Percentiles rank a stretch among this genome's conserved stretches.
These are phyloP conservation scores for Scytalidium lignicola DNA, from an alignment of 2,329 filamentous ascomycete species.

Conservation along the genomic window DNA sequence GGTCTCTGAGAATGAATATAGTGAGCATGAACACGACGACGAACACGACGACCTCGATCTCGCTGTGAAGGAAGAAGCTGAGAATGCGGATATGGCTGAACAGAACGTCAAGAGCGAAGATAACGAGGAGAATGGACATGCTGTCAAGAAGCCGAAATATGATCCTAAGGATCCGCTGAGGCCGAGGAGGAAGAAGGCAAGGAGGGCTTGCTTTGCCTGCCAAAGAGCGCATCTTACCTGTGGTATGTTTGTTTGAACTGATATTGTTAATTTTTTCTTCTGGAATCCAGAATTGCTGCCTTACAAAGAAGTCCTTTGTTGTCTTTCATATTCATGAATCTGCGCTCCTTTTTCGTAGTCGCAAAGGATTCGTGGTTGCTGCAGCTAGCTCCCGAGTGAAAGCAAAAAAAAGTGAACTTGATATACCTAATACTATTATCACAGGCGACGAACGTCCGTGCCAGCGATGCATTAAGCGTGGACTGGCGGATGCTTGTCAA, in stretches of 20 bases:
- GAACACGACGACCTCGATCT: conserved; percentile 12
- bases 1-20: conserved; percentile 30
- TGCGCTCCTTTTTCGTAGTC: conserved; percentile 6
- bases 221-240: conserved; percentile 96
- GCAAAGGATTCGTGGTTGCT: conserved; percentile 1
- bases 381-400: neutral
- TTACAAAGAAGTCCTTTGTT: neutral
- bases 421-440: neutral
- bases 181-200: conserved; percentile 90
- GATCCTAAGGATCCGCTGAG: conserved; percentile 86
- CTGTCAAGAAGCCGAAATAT: conserved; percentile 52
- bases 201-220: conserved; percentile 92
- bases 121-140: conserved; percentile 25
- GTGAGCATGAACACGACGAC: conserved; percentile 26
- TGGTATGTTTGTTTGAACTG: conserved; percentile 60
- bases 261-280: conserved; percentile 6
- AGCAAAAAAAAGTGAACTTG: too few species aligned
- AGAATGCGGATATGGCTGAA: conserved; percentile 28
- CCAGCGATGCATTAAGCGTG: conserved; percentile 87
- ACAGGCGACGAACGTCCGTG: conserved; percentile 93
- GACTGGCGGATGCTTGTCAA: conserved; percentile 84
- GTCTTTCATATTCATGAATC: neutral
- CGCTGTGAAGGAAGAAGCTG: conserved; percentile 26
- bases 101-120: conserved; percentile 23
- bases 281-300: neutral